These are phyloP conservation scores for Brettanomyces nanus DNA, from an alignment of 805 yeast genomes.

Conservation along the genomic window DNA sequence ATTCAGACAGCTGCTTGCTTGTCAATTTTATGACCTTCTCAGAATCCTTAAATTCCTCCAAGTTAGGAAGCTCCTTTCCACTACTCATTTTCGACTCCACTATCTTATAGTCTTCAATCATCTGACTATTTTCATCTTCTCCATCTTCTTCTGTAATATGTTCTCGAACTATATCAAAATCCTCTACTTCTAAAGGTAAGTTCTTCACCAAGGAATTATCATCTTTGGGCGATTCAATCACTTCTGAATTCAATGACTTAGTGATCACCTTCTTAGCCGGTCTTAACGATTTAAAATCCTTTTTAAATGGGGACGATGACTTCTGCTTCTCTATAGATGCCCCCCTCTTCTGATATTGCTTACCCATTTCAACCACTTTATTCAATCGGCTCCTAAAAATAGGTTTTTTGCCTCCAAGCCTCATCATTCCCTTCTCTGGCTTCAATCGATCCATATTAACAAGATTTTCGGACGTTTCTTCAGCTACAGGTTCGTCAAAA, in stretches of 20 bases:
- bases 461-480: slow-evolving; percentile 1
- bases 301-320: slow-evolving; percentile 3
- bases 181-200: slow-evolving; percentile 12
- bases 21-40: slow-evolving; percentile 1
- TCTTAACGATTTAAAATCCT: slow-evolving; percentile 9
- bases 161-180: slow-evolving; percentile 16
- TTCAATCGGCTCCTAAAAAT: slow-evolving; percentile 9
- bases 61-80: too few species aligned
- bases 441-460: slow-evolving; percentile 1
- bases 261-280: slow-evolving; percentile 2
- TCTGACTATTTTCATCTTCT: slow-evolving; percentile 13
- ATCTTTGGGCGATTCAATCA: slow-evolving; percentile 13
- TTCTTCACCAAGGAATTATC: slow-evolving; percentile 13
- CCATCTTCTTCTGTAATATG: slow-evolving; percentile 13
- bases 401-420: slow-evolving; percentile 8
- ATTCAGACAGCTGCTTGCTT: background rate
- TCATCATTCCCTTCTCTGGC: slow-evolving; percentile 1
- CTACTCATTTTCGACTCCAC: slow-evolving; percentile 2
- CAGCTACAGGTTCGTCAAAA: background rate
- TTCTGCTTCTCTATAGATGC: background rate
- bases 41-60: background rate
- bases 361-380: slow-evolving; percentile 10
- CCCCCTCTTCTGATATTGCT: slow-evolving; percentile 9
- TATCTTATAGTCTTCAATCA: slow-evolving; percentile 7
- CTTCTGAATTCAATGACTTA: background rate